Percentiles rank a stretch among this genome's conserved stretches.
phyloP scores from a whole-genome alignment of 2,329 filamentous ascomycete species.

The Hypoxylon sp. region DNA sequence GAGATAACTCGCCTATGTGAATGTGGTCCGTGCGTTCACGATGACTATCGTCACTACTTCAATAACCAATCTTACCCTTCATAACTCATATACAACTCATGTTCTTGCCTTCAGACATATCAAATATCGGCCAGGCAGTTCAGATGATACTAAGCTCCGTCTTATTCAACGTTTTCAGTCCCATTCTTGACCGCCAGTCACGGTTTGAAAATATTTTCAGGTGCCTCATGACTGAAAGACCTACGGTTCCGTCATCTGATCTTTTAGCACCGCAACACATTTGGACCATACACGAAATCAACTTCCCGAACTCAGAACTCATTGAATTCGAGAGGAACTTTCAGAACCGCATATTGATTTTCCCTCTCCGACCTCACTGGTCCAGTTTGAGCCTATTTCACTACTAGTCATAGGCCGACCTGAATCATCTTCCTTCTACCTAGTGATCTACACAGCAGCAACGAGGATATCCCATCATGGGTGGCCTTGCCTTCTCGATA shows the following conservation, averaged over 20 bases:
- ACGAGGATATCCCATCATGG: conserved; percentile 64
- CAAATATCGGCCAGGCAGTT: neutral
- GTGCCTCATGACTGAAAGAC: neutral
- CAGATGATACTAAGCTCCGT: neutral
- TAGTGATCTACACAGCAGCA: neutral
- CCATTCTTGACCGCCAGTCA: neutral
- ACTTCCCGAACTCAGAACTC: neutral
- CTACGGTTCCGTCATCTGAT: neutral
- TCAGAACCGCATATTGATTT: neutral
- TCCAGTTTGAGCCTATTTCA: neutral
- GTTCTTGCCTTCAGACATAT: neutral
- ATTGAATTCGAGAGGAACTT: neutral
- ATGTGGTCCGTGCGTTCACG: neutral
- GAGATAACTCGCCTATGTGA: neutral
- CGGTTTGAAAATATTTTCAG: neutral
- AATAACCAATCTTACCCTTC: neutral
- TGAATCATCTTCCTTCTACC: neutral
- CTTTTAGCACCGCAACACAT: neutral
- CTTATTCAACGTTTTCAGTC: neutral
- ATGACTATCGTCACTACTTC: neutral
- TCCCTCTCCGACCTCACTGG: neutral
- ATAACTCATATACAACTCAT: neutral
- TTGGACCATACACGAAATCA: neutral
- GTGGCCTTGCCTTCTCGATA: conserved; percentile 71
- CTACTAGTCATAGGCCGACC: neutral